Conservation (phyloP, 192 early-diverging fungal genomes). For the Linnemannia exigua region DNA sequence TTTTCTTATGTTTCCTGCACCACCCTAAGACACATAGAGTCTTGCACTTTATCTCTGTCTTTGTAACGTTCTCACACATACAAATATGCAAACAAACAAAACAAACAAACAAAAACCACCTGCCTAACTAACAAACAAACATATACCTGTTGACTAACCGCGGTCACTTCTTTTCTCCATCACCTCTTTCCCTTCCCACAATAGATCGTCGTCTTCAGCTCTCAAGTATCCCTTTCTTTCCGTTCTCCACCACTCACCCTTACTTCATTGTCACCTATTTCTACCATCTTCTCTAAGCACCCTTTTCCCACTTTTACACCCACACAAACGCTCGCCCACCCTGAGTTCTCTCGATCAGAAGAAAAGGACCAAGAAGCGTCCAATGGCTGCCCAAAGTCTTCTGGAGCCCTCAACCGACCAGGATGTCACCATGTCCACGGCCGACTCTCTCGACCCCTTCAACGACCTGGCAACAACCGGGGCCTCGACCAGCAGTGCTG, state of each 20-base stretch:
- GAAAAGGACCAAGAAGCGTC: conserved; percentile 49
- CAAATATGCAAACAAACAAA: neutral
- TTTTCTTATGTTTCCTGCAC: conserved; percentile 3
- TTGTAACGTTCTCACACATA: neutral
- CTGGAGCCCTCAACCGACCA: conserved; percentile 7
- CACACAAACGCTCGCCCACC: conserved; percentile 16
- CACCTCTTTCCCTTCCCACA: neutral
- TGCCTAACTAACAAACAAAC: neutral
- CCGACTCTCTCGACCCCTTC: conserved; percentile 7
- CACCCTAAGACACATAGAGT: neutral
- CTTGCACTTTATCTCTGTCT: neutral
- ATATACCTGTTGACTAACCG: neutral
- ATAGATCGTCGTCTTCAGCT: neutral
- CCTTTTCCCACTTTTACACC: neutral
- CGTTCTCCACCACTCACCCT: neutral
- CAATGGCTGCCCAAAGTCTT: conserved; percentile 34
- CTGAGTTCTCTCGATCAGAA: conserved; percentile 38
- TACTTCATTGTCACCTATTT: neutral
- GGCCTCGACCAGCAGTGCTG: conserved; percentile 39
- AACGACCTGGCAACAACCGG: neutral
- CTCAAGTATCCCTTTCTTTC: neutral
- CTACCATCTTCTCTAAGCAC: neutral
- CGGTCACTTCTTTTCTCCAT: neutral
- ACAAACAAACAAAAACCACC: neutral
- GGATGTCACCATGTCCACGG: conserved; percentile 12